These are phyloP conservation scores for Diaporthe aspalathi DNA, from an alignment of 2,329 filamentous ascomycete genomes.

Conservation along the genomic window DNA sequence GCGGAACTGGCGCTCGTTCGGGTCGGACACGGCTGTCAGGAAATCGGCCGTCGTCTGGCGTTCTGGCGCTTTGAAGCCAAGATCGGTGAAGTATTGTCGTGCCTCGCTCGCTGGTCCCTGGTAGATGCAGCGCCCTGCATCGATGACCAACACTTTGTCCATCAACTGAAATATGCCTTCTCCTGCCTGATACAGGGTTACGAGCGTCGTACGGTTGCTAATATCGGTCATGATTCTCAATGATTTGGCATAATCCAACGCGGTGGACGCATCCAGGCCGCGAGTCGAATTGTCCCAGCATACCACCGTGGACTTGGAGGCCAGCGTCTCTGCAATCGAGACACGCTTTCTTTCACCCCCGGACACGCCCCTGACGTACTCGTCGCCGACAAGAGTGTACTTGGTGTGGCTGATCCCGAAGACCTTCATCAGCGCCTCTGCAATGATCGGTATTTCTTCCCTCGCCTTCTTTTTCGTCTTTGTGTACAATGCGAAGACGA, in stretches of 20 bases:
- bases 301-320: conserved; percentile 69
- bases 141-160: conserved; percentile 76
- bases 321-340: conserved; percentile 78
- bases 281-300: conserved; percentile 80
- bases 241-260: conserved; percentile 73
- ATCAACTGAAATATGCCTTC: conserved; percentile 71
- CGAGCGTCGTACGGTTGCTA: conserved; percentile 67
- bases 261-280: conserved; percentile 74
- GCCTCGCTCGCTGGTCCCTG: conserved; percentile 73
- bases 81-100: conserved; percentile 72
- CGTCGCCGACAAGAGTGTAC: conserved; percentile 75
- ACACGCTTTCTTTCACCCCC: conserved; percentile 80
- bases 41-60: conserved; percentile 81
- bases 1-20: conserved; percentile 76
- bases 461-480: conserved; percentile 72
- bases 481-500: conserved; percentile 75
- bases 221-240: conserved; percentile 76
- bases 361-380: conserved; percentile 70
- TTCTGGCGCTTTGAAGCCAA: conserved; percentile 72
- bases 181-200: conserved; percentile 74
- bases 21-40: conserved; percentile 80
- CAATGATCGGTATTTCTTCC: conserved; percentile 67
- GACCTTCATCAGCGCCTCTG: conserved; percentile 72
- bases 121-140: conserved; percentile 75
- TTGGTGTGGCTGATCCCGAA: conserved; percentile 77